Conservation (phyloP, 139 green algal genomes). For the Eudorina sp. region DNA sequence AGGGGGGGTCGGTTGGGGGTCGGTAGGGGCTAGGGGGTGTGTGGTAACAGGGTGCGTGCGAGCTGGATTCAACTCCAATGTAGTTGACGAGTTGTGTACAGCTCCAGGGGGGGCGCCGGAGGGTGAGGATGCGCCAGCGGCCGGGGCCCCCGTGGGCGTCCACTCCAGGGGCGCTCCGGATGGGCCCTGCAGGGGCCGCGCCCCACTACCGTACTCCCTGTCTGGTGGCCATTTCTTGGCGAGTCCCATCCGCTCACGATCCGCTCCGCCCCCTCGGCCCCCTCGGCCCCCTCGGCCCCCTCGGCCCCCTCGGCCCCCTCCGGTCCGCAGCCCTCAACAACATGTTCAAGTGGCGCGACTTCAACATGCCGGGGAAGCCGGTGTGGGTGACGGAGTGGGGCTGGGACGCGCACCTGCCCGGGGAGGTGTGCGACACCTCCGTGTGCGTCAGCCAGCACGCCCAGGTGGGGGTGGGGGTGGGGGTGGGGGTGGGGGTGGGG, state of each 20-base stretch:
- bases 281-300: too few relatives aligned
- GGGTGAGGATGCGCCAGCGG: too few relatives aligned
- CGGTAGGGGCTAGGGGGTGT: background rate
- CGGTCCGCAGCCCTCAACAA: slow-evolving; percentile 53
- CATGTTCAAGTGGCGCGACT: slow-evolving; percentile 47
- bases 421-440: slow-evolving; percentile 28
- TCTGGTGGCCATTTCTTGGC: too few relatives aligned
- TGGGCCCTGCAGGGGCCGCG: too few relatives aligned
- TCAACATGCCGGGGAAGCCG: slow-evolving; percentile 53
- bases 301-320: too few relatives aligned
- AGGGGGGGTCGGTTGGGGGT: background rate
- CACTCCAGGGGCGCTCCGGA: too few relatives aligned
- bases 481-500: background rate
- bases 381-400: slow-evolving; percentile 59
- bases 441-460: slow-evolving; percentile 53
- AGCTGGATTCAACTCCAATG: too few relatives aligned
- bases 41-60: too few relatives aligned
- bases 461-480: slow-evolving; percentile 7
- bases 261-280: background rate
- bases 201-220: too few relatives aligned
- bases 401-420: slow-evolving; percentile 48
- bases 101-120: too few relatives aligned
- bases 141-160: too few relatives aligned
- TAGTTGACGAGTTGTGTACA: too few relatives aligned
- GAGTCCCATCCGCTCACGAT: background rate